These are phyloP conservation scores for Daphne laureola DNA, from an alignment of 441 rosid species.

Conservation along the genomic window DNA sequence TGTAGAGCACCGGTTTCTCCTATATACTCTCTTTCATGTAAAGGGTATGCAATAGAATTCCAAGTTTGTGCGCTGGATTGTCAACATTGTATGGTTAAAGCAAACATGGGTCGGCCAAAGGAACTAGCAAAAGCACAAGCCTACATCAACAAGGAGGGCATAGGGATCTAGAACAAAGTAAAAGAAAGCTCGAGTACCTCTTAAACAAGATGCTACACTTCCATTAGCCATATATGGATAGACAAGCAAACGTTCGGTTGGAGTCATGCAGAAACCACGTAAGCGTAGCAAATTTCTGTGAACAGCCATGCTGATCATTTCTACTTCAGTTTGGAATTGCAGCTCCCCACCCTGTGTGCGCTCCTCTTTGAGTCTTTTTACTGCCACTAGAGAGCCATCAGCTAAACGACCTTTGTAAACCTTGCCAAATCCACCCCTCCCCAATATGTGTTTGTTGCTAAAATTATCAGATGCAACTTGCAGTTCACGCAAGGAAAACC, in stretches of 20 bases:
- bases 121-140: no score
- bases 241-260: constrained; percentile 81
- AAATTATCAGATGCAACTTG: constrained; percentile 81
- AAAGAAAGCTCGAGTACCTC: constrained; percentile 39
- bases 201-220: constrained; percentile 89
- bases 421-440: constrained; percentile 86
- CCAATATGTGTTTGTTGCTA: constrained; percentile 59
- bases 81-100: not conserved
- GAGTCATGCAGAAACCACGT: constrained; percentile 92
- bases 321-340: constrained; percentile 91
- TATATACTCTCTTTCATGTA: no score
- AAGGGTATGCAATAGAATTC: not conserved
- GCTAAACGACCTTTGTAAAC: constrained; percentile 86
- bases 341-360: constrained; percentile 78
- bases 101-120: not conserved
- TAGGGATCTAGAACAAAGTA: not conserved
- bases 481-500: constrained; percentile 74
- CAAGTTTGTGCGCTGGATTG: not conserved
- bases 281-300: constrained; percentile 81
- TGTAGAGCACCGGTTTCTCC: no score
- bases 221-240: constrained; percentile 89
- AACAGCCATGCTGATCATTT: constrained; percentile 90
- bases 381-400: constrained; percentile 70
- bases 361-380: constrained; percentile 84
- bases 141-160: not conserved